Conservation (phyloP, 2,329 filamentous ascomycete genomes). For the Claviceps sp. region DNA sequence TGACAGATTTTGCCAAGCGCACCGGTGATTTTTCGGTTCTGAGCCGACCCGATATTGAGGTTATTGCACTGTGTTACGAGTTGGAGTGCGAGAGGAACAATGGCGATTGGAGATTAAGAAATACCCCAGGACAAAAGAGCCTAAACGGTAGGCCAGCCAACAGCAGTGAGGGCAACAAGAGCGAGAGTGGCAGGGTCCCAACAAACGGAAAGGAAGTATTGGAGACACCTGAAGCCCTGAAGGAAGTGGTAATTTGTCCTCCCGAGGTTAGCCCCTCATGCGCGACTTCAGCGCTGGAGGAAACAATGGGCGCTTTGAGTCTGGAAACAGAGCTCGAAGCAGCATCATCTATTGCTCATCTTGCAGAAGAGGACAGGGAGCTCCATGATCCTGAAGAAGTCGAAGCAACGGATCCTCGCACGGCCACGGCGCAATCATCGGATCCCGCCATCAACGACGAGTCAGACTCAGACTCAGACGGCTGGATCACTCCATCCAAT, state of each 20-base stretch:
- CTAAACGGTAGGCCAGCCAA: constrained; percentile 48
- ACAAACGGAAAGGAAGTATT: constrained; percentile 10
- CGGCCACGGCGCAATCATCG: constrained; percentile 3
- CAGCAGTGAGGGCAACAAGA: neutral
- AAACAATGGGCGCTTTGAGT: constrained; percentile 12
- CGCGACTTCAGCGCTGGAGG: constrained; percentile 6
- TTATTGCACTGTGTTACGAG: constrained; percentile 85
- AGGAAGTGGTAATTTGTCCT: neutral
- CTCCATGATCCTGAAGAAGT: neutral
- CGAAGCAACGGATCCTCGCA: constrained; percentile 5
- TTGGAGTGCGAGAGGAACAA: constrained; percentile 82
- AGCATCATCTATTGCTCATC: neutral
- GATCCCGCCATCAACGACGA: constrained; percentile 24
- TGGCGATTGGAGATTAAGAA: constrained; percentile 77
- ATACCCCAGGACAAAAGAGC: constrained; percentile 63
- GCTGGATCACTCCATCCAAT: constrained; percentile 92
- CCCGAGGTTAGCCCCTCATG: constrained; percentile 11
- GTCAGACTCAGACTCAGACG: constrained; percentile 38
- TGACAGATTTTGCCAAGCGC: constrained; percentile 73
- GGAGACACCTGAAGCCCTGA: neutral
- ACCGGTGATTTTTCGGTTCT: constrained; percentile 84
- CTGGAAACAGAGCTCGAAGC: constrained; percentile 7
- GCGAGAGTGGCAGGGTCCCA: constrained; percentile 24
- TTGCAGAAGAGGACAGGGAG: constrained; percentile 2
- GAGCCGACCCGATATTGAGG: constrained; percentile 76